A percentile compares a stretch with the other conserved stretches of the same genome.
These are phyloP conservation scores for Wickerhamiella kurtzmanii DNA, from an alignment of 805 yeast genomes.

Conservation along the genomic window DNA sequence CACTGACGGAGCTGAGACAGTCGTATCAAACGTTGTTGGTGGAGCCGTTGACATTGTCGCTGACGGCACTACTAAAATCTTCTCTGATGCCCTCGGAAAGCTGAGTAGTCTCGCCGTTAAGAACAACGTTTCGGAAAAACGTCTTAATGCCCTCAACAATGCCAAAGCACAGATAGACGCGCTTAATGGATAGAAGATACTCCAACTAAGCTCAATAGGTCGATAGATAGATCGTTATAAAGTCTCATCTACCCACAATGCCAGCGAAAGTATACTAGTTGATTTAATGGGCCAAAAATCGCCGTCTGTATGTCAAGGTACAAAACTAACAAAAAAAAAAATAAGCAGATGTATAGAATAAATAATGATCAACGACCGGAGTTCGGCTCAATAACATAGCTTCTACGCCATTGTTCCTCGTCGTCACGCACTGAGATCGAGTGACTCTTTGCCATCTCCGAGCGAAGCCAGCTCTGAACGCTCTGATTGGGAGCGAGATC, in stretches of 20 bases:
- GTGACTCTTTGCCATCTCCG: conserved; percentile 24
- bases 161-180: background rate
- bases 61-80: conserved; percentile 16
- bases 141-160: background rate
- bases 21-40: conserved; percentile 18
- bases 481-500: conserved; percentile 14
- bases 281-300: too few relatives aligned
- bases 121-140: background rate
- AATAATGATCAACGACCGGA: conserved; percentile 1
- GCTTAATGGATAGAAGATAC: background rate
- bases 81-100: conserved; percentile 13
- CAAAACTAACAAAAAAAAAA: background rate
- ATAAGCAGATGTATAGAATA: conserved; percentile 3
- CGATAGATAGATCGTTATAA: too few relatives aligned
- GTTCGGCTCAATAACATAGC: conserved; percentile 25
- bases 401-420: conserved; percentile 27
- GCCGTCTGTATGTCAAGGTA: background rate
- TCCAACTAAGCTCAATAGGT: background rate
- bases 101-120: conserved; percentile 16
- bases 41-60: conserved; percentile 17
- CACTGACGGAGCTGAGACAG: conserved; percentile 24
- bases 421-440: conserved; percentile 19
- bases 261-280: too few relatives aligned
- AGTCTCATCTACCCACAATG: too few relatives aligned
- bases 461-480: conserved; percentile 23